Conservation (phyloP, 140 eudicot species). For the Senecio squalidus region DNA sequence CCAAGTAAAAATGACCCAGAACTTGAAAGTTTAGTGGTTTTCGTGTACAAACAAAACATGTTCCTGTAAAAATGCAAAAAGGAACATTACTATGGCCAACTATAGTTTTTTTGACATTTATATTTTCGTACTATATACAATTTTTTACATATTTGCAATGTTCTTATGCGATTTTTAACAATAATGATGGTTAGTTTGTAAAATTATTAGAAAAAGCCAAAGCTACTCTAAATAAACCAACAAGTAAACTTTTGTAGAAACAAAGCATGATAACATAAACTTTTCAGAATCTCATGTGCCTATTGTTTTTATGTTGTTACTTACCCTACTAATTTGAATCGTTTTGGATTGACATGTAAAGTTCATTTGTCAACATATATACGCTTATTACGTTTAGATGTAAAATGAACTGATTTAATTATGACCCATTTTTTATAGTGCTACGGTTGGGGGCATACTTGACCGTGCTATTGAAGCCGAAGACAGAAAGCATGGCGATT, state of each 20-base stretch:
- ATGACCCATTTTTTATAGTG: slow-evolving; percentile 40
- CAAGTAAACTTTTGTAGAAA: slow-evolving; percentile 12
- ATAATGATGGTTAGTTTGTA: slow-evolving; percentile 4
- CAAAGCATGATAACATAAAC: slow-evolving; percentile 23
- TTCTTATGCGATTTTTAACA: not conserved
- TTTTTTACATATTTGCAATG: not conserved
- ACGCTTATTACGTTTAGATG: not conserved
- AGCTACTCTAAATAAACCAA: slow-evolving; percentile 9
- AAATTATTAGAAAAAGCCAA: slow-evolving; percentile 4
- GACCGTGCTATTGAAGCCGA: slow-evolving; percentile 95
- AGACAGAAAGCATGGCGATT: slow-evolving; percentile 87
- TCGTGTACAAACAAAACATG: too few relatives aligned
- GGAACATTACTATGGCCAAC: not conserved
- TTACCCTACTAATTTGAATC: not conserved
- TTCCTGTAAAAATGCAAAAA: not conserved
- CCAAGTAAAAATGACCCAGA: too few relatives aligned
- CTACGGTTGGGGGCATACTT: slow-evolving; percentile 87
- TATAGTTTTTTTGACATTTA: not conserved
- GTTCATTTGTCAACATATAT: not conserved
- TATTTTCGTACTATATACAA: not conserved
- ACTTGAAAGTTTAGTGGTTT: too few relatives aligned
- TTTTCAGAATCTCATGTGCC: slow-evolving; percentile 33
- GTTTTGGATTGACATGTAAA: not conserved
- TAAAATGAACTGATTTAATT: slow-evolving; percentile 7
- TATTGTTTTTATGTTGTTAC: slow-evolving; percentile 14